These are phyloP conservation scores for Avena insularis DNA, from an alignment of 176 grass and related monocot genomes.

Conservation along the genomic window DNA sequence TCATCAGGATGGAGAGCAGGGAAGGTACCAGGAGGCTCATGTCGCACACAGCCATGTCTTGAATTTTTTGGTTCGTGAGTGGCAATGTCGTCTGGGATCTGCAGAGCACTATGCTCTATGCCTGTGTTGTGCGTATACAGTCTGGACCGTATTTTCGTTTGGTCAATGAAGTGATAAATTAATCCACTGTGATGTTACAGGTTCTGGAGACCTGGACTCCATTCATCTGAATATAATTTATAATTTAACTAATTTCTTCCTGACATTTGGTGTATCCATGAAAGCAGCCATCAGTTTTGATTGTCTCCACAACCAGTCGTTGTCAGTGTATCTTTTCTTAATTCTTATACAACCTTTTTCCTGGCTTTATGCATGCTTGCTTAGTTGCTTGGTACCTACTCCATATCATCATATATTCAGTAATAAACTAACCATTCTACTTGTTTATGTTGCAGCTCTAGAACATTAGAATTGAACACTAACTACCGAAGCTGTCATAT, in stretches of 20 bases:
- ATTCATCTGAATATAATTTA: background rate
- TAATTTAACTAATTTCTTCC: background rate
- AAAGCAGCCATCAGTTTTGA: background rate
- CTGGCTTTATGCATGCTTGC: background rate
- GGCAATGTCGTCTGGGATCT: too few species aligned
- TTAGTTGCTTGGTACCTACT: background rate
- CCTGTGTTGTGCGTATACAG: background rate
- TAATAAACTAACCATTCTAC: background rate
- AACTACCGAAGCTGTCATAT: background rate
- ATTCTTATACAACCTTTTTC: background rate
- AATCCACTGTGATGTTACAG: background rate
- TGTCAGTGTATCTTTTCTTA: background rate
- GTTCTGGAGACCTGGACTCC: background rate
- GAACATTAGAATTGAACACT: background rate
- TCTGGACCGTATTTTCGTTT: background rate
- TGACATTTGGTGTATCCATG: background rate
- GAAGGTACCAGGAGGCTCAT: too few species aligned
- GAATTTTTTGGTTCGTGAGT: too few species aligned
- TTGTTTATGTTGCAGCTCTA: background rate
- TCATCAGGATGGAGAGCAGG: too few species aligned
- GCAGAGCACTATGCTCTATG: background rate
- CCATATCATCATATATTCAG: background rate
- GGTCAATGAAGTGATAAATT: background rate
- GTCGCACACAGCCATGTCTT: too few species aligned
- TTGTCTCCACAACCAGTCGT: background rate